Percentiles rank a stretch among this genome's conserved stretches.
Conservation (phyloP, 2,329 filamentous ascomycete genomes). For the Sclerotiophoma versabilis region DNA sequence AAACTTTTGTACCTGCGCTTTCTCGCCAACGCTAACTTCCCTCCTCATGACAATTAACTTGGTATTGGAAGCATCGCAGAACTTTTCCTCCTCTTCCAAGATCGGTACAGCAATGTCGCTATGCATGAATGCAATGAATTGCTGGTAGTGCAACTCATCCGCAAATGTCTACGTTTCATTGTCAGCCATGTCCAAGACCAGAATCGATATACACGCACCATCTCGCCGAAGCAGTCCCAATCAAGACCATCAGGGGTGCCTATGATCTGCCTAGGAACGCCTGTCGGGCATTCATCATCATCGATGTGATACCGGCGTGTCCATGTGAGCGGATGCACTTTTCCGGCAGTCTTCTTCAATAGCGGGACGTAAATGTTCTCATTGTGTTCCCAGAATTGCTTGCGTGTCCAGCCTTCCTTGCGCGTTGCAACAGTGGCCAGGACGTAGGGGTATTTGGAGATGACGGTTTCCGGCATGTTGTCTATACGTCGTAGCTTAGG, state of each 20-base stretch:
- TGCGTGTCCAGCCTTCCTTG: conserved; percentile 22
- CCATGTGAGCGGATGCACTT: conserved; percentile 27
- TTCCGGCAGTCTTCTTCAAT: conserved; percentile 20
- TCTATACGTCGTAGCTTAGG: not conserved
- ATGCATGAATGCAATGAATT: conserved; percentile 31
- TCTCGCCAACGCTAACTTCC: conserved; percentile 13
- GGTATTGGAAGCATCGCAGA: conserved; percentile 19
- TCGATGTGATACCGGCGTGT: conserved; percentile 25
- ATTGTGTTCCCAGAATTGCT: conserved; percentile 24
- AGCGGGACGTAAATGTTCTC: conserved; percentile 19
- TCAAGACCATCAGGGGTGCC: conserved; percentile 22
- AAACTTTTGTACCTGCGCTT: conserved; percentile 9
- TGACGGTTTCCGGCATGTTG: conserved; percentile 19
- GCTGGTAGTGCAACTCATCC: conserved; percentile 29
- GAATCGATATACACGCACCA: conserved; percentile 2
- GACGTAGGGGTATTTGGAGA: conserved; percentile 23
- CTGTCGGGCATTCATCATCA: conserved; percentile 20
- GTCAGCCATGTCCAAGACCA: not conserved
- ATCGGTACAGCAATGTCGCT: conserved; percentile 17
- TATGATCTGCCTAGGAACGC: conserved; percentile 18
- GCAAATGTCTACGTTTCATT: conserved; percentile 11
- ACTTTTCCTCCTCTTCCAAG: conserved; percentile 28
- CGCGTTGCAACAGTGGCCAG: conserved; percentile 22
- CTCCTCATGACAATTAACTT: conserved; percentile 28
- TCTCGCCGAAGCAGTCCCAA: conserved; percentile 29